Evolutionary conservation across 1,284 basidiomycete genomes (phyloP).

Genomic region (Sporisorium iseilematis-ciliati): DNA sequence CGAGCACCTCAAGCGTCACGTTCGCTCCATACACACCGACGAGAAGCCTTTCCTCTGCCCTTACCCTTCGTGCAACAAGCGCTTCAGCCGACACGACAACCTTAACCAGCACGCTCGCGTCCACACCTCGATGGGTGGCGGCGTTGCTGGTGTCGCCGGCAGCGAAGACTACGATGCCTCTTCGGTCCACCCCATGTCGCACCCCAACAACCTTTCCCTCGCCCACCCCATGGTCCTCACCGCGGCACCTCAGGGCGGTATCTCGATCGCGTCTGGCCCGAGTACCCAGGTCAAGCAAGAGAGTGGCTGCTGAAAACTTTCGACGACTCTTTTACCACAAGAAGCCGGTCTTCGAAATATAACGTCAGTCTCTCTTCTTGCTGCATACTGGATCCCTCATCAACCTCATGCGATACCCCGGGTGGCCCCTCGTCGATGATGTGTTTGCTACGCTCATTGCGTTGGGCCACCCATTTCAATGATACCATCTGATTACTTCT

Average conservation of each 20-base stretch:
- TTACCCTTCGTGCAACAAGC: slow-evolving; percentile 60
- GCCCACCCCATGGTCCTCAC: slow-evolving; percentile 46
- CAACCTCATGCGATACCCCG: slow-evolving; percentile 41
- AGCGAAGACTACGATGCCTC: slow-evolving; percentile 34
- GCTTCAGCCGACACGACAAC: slow-evolving; percentile 65
- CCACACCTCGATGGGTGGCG: slow-evolving; percentile 49
- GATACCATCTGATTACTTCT: slow-evolving; percentile 37
- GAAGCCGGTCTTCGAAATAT: slow-evolving; percentile 16
- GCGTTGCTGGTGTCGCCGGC: slow-evolving; percentile 12
- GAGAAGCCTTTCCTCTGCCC: slow-evolving; percentile 66
- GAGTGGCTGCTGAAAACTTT: slow-evolving; percentile 10
- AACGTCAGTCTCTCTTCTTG: slow-evolving; percentile 22
- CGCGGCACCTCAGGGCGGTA: slow-evolving; percentile 34
- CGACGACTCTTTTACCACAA: background rate
- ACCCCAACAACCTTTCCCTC: slow-evolving; percentile 23
- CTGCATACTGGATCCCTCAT: slow-evolving; percentile 30
- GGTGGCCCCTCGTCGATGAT: slow-evolving; percentile 5
- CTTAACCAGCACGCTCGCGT: slow-evolving; percentile 67
- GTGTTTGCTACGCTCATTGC: background rate
- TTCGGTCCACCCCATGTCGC: slow-evolving; percentile 40
- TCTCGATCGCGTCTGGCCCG: slow-evolving; percentile 39
- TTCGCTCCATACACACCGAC: slow-evolving; percentile 66
- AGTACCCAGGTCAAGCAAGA: slow-evolving; percentile 46
- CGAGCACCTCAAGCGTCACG: slow-evolving; percentile 66
- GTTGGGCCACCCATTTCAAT: slow-evolving; percentile 18